Evolutionary conservation across 1,284 basidiomycete genomes (phyloP).

Genomic region (Blastosporella zonata): DNA sequence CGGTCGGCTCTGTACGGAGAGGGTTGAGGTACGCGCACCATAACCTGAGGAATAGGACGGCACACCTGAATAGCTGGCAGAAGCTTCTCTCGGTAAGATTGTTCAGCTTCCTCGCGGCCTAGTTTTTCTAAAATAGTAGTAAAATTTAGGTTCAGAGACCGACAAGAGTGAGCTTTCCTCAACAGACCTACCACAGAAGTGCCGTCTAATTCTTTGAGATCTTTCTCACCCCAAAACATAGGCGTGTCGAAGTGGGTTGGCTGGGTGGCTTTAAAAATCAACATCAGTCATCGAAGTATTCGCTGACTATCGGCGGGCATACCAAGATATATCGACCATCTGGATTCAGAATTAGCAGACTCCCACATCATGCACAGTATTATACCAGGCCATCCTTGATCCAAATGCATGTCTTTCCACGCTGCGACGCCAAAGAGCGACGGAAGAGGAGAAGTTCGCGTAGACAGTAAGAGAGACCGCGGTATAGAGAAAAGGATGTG

Average conservation of each 20-base stretch:
- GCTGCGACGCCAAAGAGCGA: conserved; percentile 50
- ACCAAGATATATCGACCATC: conserved; percentile 74
- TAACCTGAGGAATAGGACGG: conserved; percentile 6
- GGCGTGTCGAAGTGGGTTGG: conserved; percentile 83
- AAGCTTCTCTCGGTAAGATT: conserved; percentile 66
- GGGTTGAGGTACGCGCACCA: conserved; percentile 3
- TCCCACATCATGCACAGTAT: conserved; percentile 98
- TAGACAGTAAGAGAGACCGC: conserved; percentile 74
- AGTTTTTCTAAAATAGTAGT: conserved; percentile 68
- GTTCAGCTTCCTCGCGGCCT: conserved; percentile 81
- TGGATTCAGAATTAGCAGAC: conserved; percentile 53
- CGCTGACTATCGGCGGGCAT: conserved; percentile 21
- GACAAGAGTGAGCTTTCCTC: not conserved
- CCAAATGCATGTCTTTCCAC: conserved; percentile 60
- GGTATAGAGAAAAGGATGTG: conserved; percentile 84
- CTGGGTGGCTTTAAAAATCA: conserved; percentile 47
- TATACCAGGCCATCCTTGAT: conserved; percentile 81
- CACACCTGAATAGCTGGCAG: conserved; percentile 65
- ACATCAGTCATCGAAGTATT: not conserved
- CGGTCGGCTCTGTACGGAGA: conserved; percentile 54
- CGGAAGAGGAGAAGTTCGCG: conserved; percentile 70
- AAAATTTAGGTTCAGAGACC: conserved; percentile 7
- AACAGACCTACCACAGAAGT: conserved; percentile 83
- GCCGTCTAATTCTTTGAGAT: conserved; percentile 77
- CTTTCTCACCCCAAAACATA: conserved; percentile 88